phyloP scores from a whole-genome alignment of 805 yeast species.

The Ogataea degrootiae region DNA sequence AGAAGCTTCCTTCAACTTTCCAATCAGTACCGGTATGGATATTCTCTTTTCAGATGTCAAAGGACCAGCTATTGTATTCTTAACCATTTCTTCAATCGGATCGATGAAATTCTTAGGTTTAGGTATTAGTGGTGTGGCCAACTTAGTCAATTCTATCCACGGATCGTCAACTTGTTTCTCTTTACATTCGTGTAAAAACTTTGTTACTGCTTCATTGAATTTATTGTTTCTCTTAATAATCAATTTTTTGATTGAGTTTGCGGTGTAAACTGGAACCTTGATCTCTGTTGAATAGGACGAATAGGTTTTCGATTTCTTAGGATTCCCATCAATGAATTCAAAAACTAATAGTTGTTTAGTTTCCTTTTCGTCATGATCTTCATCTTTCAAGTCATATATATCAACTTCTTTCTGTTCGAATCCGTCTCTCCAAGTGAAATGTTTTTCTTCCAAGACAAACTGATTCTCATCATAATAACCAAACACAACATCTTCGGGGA shows the following conservation, averaged over 20 bases:
- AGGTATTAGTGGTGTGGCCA: conserved; percentile 42
- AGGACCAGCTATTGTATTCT: conserved; percentile 15
- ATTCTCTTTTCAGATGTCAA: conserved; percentile 31
- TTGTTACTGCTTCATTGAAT: conserved; percentile 39
- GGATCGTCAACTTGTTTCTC: conserved; percentile 34
- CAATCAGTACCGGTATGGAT: conserved; percentile 39
- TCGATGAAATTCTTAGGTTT: conserved; percentile 45
- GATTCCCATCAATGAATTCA: conserved; percentile 68
- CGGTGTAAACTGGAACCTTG: conserved; percentile 45
- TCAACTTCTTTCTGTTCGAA: conserved; percentile 54
- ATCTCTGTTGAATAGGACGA: conserved; percentile 39
- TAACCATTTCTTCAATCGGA: conserved; percentile 57
- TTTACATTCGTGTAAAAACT: conserved; percentile 33
- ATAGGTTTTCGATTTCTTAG: conserved; percentile 45
- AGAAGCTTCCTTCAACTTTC: conserved; percentile 39
- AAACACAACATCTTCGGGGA: conserved; percentile 67
- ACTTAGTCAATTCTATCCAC: conserved; percentile 32
- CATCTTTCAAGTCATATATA: conserved; percentile 43
- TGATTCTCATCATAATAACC: conserved; percentile 79
- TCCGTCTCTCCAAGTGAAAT: conserved; percentile 42
- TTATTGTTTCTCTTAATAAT: conserved; percentile 53
- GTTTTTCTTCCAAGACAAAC: conserved; percentile 40
- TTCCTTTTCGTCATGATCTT: conserved; percentile 26
- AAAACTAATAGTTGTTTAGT: conserved; percentile 60
- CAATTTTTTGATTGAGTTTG: conserved; percentile 54